These are phyloP conservation scores for Cadophora gregata DNA, from an alignment of 2,329 filamentous ascomycete genomes.

Conservation along the genomic window DNA sequence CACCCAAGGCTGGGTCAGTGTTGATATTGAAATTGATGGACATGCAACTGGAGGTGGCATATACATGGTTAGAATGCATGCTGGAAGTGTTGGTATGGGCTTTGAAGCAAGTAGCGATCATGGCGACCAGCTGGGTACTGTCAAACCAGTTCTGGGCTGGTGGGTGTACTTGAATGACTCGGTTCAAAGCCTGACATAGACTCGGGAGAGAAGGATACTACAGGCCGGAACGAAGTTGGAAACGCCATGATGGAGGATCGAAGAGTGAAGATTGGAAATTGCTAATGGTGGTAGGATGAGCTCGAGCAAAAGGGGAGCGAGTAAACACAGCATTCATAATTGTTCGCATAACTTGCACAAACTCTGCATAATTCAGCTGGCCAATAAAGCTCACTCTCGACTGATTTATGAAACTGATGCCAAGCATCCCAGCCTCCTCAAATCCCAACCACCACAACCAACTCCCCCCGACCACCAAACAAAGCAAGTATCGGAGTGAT, in stretches of 20 bases:
- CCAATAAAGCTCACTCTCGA: not conserved
- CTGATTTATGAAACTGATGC: not conserved
- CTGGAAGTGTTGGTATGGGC: not conserved
- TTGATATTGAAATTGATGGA: not conserved
- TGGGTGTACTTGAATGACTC: not conserved
- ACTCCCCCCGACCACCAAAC: not conserved
- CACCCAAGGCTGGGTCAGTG: conserved; percentile 1
- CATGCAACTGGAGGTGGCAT: not conserved
- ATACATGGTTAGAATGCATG: not conserved
- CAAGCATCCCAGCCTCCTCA: not conserved
- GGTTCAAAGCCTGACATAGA: not conserved
- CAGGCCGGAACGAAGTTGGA: not conserved
- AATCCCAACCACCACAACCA: not conserved
- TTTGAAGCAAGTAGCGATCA: not conserved
- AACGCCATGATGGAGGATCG: not conserved
- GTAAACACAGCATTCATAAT: not conserved
- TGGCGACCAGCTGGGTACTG: not conserved
- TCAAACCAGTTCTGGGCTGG: not conserved
- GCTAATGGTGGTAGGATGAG: not conserved
- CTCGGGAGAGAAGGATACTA: not conserved
- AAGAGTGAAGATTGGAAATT: not conserved
- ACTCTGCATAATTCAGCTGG: not conserved
- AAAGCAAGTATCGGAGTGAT: not conserved
- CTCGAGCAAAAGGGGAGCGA: not conserved
- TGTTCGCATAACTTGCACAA: not conserved